These are phyloP conservation scores for Colletotrichum aenigma DNA, from an alignment of 2,329 filamentous ascomycete genomes.

Conservation along the genomic window DNA sequence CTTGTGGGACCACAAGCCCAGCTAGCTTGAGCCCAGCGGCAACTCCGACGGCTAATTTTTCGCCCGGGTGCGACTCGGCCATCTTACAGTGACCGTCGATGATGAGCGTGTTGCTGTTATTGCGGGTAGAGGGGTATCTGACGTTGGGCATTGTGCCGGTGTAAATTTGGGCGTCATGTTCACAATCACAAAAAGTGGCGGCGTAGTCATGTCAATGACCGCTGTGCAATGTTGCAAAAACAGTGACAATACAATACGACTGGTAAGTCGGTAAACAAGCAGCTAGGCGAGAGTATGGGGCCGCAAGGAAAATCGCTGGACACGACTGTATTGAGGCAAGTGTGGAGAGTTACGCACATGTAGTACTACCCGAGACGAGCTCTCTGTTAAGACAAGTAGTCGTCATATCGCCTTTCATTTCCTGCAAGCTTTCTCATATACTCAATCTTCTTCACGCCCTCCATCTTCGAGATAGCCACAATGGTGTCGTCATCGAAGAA, in stretches of 20 bases:
- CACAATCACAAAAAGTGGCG: too few species aligned
- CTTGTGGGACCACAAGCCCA: background rate
- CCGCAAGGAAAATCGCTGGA: too few species aligned
- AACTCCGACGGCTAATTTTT: background rate
- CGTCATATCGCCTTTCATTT: background rate
- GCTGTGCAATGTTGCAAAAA: too few species aligned
- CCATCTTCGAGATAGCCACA: background rate
- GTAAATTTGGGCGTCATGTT: too few species aligned
- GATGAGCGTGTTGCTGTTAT: too few species aligned
- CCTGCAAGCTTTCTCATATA: background rate
- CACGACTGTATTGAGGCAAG: too few species aligned
- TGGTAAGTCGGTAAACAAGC: background rate
- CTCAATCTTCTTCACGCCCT: background rate
- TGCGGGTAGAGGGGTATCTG: background rate
- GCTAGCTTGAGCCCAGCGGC: background rate
- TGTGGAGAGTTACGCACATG: background rate
- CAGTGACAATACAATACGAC: background rate
- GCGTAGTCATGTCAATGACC: too few species aligned
- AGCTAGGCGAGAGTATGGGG: too few species aligned
- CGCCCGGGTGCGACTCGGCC: background rate
- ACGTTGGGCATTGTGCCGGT: background rate
- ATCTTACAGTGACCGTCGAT: background rate
- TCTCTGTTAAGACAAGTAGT: background rate
- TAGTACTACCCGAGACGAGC: background rate
- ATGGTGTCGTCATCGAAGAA: background rate